Evolutionary conservation across 2,329 filamentous ascomycete genomes (phyloP).

Genomic region (Cytospora piceae): DNA sequence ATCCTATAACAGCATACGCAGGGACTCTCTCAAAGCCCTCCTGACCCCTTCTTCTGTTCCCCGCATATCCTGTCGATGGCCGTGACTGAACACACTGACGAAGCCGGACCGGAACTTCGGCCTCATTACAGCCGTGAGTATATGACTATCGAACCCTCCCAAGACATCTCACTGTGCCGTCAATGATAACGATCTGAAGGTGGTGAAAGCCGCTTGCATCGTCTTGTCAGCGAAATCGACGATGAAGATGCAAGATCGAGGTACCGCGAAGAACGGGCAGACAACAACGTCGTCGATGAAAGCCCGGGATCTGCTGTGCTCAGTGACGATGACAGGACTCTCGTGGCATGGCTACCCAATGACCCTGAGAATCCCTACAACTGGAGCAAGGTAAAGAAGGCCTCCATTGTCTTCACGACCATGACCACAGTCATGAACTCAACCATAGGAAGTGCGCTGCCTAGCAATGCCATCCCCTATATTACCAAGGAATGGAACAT

Average conservation of each 20-base stretch:
- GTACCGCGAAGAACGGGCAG: slow-evolving; percentile 48
- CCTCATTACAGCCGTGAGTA: slow-evolving; percentile 24
- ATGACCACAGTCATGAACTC: slow-evolving; percentile 68
- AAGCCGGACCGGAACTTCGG: background rate
- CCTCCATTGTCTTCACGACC: slow-evolving; percentile 55
- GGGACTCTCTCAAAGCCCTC: background rate
- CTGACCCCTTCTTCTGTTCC: background rate
- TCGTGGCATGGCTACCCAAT: slow-evolving; percentile 51
- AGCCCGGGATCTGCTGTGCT: slow-evolving; percentile 39
- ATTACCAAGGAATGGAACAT: slow-evolving; percentile 63
- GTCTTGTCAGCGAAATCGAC: slow-evolving; percentile 38
- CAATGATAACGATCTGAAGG: slow-evolving; percentile 6
- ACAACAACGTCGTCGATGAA: slow-evolving; percentile 37
- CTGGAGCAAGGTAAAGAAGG: slow-evolving; percentile 59
- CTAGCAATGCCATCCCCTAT: slow-evolving; percentile 63
- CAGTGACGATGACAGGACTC: slow-evolving; percentile 35
- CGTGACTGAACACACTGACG: slow-evolving; percentile 1
- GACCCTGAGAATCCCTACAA: slow-evolving; percentile 59
- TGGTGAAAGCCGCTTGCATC: slow-evolving; percentile 19
- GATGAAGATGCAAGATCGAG: slow-evolving; percentile 46
- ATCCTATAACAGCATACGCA: background rate
- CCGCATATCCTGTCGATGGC: background rate
- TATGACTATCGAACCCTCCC: background rate
- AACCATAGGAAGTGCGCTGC: slow-evolving; percentile 67
- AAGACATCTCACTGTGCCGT: too few relatives aligned